A percentile compares a stretch with the other conserved stretches of the same genome.
Evolutionary conservation across 75 land plant species (phyloP).

Genomic region (Cunninghamia lanceolata): DNA sequence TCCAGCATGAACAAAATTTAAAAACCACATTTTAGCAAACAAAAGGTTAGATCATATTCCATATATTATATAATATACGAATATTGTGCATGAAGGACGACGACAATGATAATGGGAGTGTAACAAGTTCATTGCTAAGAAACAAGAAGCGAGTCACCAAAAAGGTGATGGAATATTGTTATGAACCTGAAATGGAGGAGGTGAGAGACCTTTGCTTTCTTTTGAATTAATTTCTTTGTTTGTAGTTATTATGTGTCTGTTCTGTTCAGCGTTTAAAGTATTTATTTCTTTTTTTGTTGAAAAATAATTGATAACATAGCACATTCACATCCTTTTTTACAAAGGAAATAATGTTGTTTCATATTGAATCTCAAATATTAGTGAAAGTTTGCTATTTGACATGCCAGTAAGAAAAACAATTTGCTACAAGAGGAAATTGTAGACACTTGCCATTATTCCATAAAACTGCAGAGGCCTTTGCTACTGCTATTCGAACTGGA

Average conservation of each 20-base stretch:
- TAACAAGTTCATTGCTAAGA: constrained; percentile 28
- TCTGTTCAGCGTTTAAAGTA: too few species aligned
- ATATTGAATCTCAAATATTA: too few species aligned
- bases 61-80: background rate
- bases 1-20: background rate
- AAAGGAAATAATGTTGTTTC: background rate
- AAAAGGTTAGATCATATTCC: background rate
- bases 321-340: background rate
- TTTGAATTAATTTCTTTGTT: background rate
- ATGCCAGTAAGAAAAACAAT: too few species aligned
- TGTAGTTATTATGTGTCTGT: background rate
- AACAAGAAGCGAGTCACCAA: constrained; percentile 49
- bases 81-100: constrained; percentile 39
- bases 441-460: background rate
- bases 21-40: background rate
- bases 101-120: constrained; percentile 46
- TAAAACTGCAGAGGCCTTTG: background rate
- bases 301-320: background rate
- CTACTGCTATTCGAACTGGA: background rate
- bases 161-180: constrained; percentile 86
- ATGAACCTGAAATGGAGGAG: constrained; percentile 95
- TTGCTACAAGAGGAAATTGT: background rate
- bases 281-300: background rate
- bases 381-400: background rate
- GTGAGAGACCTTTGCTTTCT: constrained; percentile 22